Conservation (phyloP, 352 stramenopile genomes). For the Phytophthora uliginosa region DNA sequence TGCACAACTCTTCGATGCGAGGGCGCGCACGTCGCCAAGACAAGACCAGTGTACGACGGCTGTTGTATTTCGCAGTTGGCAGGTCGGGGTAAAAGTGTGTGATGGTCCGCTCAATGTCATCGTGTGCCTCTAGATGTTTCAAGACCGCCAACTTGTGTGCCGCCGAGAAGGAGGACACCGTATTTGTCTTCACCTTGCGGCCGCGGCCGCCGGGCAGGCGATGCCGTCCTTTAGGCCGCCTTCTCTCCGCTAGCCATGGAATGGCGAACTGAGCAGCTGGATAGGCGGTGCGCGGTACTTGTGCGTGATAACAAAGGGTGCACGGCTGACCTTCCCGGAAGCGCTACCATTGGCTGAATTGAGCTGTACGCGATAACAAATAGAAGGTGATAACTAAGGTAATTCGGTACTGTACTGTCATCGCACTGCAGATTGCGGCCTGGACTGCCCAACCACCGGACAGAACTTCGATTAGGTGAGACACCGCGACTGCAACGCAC, state of each 20-base stretch:
- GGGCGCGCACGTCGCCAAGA: background rate
- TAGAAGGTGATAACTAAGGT: background rate
- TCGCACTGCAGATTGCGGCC: slow-evolving; percentile 10
- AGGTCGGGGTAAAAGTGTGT: background rate
- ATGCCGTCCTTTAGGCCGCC: background rate
- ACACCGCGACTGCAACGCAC: background rate
- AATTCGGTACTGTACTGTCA: background rate
- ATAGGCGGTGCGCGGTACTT: background rate
- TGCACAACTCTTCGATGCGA: background rate
- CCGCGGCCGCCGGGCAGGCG: background rate
- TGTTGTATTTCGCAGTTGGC: background rate
- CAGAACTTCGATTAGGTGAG: slow-evolving; percentile 6
- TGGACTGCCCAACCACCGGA: background rate
- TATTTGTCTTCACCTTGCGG: background rate
- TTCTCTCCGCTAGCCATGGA: background rate
- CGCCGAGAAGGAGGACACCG: background rate
- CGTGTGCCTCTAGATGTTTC: background rate
- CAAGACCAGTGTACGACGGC: background rate
- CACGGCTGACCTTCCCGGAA: background rate
- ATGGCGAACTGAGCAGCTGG: background rate
- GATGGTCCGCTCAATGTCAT: background rate
- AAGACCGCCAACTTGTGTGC: background rate
- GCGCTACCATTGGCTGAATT: background rate
- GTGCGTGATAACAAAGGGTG: background rate
- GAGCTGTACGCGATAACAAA: background rate